Base-by-base conservation (phyloP, 305 asterid genomes). In the Ilex paraguariensis region DNA sequence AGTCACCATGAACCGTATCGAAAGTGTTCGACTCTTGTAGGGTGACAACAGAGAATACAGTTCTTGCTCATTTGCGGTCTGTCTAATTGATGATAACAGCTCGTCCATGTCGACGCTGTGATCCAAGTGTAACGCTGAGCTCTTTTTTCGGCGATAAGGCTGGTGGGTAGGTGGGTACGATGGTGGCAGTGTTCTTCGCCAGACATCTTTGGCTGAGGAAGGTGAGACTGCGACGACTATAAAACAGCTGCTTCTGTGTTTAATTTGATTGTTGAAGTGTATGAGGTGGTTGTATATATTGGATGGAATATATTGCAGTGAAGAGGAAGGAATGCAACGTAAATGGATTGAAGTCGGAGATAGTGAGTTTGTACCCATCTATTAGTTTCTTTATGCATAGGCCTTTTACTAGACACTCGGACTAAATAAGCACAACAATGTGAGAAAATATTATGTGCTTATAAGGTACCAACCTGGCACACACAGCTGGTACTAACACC, bases 101-200 rank as follows among this genome's bases (percentile, higher is more conserved):
- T 84, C 90, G 36, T 89, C 91, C 90, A 87, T 84, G 75, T 92
- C 87, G 0, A 92, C 81, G 60, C 76, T 64, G 77, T 78, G 93
- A 81, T 92, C 95, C 3, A 86, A 52, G 60, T 70, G 76, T 6
- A 31, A 56, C 6, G 84, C 45, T 53, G 6, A 8, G 42, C 14
- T 68, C 0, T 71, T 77, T 39, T 59, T 71, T 31, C 85, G 77
- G 33, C 77, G 87, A 69, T 54, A 79, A 6, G 56, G 56, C 0
- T 66, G 73, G 69, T 59, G 71, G 32, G 70, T 21, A 21, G 50
- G 58, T 51, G 17, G 16, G 67, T 50, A 59, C 44, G 56, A 15
- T 12, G 52, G 46, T 53, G 70, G 61, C 33, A 60, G 69, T 12
- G 62, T 61, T 36, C 63, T 69, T 31, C 60, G 58, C 81, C 75